These are phyloP conservation scores for Davidsoniella neocaledoniae DNA, from an alignment of 2,329 filamentous ascomycete genomes.

Conservation along the genomic window DNA sequence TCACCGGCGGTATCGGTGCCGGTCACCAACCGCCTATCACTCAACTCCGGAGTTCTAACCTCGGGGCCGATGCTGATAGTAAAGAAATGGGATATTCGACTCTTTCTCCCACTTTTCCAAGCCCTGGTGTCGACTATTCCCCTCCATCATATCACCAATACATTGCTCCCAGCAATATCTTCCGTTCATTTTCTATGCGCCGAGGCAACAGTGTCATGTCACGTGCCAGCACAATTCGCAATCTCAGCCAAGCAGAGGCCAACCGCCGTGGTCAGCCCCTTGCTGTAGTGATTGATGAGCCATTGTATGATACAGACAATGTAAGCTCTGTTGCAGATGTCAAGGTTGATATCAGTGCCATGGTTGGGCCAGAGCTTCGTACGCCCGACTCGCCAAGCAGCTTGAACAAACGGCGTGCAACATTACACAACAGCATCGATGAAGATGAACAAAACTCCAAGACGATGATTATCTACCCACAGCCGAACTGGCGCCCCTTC, in stretches of 20 bases:
- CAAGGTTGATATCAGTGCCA: conserved; percentile 33
- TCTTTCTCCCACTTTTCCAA: conserved; percentile 13
- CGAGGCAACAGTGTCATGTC: conserved; percentile 17
- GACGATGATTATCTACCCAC: conserved; percentile 33
- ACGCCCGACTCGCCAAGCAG: not conserved
- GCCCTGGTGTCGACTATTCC: not conserved
- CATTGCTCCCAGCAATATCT: conserved; percentile 18
- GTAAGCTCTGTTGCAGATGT: conserved; percentile 10
- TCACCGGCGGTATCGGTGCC: conserved; percentile 41
- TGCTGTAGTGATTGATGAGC: conserved; percentile 36
- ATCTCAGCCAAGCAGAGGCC: conserved; percentile 39
- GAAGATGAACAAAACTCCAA: conserved; percentile 8
- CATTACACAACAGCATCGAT: conserved; percentile 9
- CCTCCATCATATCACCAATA: conserved; percentile 13
- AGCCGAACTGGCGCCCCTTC: conserved; percentile 50
- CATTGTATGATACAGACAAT: not conserved
- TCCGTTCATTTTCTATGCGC: conserved; percentile 23
- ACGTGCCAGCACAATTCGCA: conserved; percentile 27
- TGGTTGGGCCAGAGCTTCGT: conserved; percentile 25
- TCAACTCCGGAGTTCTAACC: conserved; percentile 32
- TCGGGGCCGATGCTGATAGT: conserved; percentile 19
- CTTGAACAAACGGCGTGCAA: not conserved
- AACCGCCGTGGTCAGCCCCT: conserved; percentile 43
- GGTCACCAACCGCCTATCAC: conserved; percentile 31
- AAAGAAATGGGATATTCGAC: conserved; percentile 15